Evolutionary conservation across 1,139 yeast genomes (phyloP).

Genomic region (Debaryomycetaceae sp.): DNA sequence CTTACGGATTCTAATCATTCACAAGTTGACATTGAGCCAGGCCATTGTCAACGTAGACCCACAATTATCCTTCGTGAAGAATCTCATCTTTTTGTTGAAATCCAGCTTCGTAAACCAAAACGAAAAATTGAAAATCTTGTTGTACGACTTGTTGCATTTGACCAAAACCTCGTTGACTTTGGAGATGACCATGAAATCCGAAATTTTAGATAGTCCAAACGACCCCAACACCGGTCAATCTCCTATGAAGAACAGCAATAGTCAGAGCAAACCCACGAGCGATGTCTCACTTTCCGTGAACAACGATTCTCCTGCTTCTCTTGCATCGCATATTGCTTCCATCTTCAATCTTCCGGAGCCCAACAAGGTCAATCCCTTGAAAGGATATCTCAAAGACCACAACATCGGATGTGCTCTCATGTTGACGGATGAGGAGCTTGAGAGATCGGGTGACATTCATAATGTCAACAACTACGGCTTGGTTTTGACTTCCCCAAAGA

Average conservation of each 20-base stretch:
- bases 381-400: constrained; percentile 18
- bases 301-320: background rate
- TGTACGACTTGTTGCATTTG: constrained; percentile 61
- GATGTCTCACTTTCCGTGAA: background rate
- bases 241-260: background rate
- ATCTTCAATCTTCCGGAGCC: constrained; percentile 39
- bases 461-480: constrained; percentile 28
- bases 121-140: constrained; percentile 53
- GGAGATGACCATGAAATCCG: constrained; percentile 13
- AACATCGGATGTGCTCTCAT: constrained; percentile 26
- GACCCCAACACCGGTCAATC: background rate
- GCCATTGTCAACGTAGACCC: constrained; percentile 31
- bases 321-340: constrained; percentile 8
- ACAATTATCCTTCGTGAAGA: constrained; percentile 36
- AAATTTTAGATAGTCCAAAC: constrained; percentile 5
- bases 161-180: constrained; percentile 42
- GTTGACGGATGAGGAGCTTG: constrained; percentile 34
- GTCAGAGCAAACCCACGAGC: background rate
- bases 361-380: constrained; percentile 24
- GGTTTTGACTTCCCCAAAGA: constrained; percentile 16
- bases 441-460: constrained; percentile 32
- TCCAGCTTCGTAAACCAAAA: constrained; percentile 38
- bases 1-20: constrained; percentile 59
- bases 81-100: constrained; percentile 45
- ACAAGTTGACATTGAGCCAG: constrained; percentile 40